Evolutionary conservation across 2,329 filamentous ascomycete species (phyloP), one percentile per base, ranked within the genome.

Genomic region (Paracamarosporium sp.): DNA sequence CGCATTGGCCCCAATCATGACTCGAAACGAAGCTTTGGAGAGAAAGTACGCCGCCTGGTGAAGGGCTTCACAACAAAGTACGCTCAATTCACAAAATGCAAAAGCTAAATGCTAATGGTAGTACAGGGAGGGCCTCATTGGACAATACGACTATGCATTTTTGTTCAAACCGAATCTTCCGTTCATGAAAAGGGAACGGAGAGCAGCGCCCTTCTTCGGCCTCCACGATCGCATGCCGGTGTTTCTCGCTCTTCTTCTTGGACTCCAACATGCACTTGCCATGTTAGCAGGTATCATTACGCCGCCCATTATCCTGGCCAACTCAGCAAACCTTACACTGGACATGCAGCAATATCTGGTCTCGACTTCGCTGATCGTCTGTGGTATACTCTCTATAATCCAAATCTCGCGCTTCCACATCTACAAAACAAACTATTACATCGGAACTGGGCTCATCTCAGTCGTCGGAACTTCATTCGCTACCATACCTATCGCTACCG

Each of bases 81-180:
- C 20, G 71, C 15, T 13, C 51, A 25, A n/a, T 33, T 41, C 8
- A 12, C 45, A 20, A 11, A 41, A 1, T 5, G 13, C 5, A 13
- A n/a, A 12, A 44, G 11, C 33, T 31, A 4, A 13, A 30, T n/a
- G 35, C 61, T 69, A 50, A 69, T 56, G 53, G 2, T 22, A 7
- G 1, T 15, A 13, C 44, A 88, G 81, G 60, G 84, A 93, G 1
- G 93, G 93, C 12, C 83, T 97, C 25, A 77, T 97, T 55, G 93
- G 93, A 61, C 83, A 88, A 67, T 97, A 97, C 77, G 90, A 97
- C 82, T 97, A 97, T 83, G 90, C 76, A 33, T 95, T 93, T 70
- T 87, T 97, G 38, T 96, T 97, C 82, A 87, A 81, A 22, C 91
- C 85, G 1, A 93, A 91, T 65, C 78, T 97, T 22, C 93, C 93